Base-by-base conservation (phyloP, 2,329 filamentous ascomycete genomes). In the Botryotinia narcissicola region DNA sequence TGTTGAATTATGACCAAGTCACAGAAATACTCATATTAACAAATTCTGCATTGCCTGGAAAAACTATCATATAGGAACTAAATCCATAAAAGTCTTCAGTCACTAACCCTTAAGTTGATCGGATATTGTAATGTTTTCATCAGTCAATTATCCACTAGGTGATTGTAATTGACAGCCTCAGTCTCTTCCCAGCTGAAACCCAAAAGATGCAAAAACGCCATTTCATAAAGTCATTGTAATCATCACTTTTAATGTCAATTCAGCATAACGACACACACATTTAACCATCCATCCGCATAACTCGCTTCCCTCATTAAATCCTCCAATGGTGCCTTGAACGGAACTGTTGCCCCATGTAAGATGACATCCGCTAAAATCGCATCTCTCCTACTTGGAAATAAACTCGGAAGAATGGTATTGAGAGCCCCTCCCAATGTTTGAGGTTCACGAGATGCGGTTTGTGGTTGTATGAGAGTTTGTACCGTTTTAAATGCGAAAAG, bases 231-330 rank as follows among this genome's bases (percentile, higher is more conserved):
- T 57, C 66, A 69, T 57, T 6, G 37, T n/a, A 57, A 69, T 63
- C 61, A 44, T 63, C 35, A 57, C 16, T 37, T 71, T 18, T 14
- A 42, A 32, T 54, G 12, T 67, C 48, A 73, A 74, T 78, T 77
- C 70, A 76, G 70, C 84, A 97, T 91, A 32, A 91, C 87, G 8
- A 98, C 88, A 70, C 94, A 92, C 60, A 98, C 83, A 82, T 94
- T 93, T 40, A 97, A 82, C 92, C 95, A 99, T 0, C 96, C 96
- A 83, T 99, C 96, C 0, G 94, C 90, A 84, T 98, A 98, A 2
- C 93, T 90, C 6, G 93, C 92, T 79, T 92, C 92, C 73, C 90
- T 88, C 83, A 96, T 92, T 73, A 99, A 82, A 64, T 98, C 95
- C 79, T 94, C 92, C 29, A 99, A 82, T 37, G 91, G 91, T 1